Evolutionary conservation across 192 early-diverging fungal genomes (phyloP), one percentile per base, ranked within the genome.

Genomic region (Coemansia sp.): DNA sequence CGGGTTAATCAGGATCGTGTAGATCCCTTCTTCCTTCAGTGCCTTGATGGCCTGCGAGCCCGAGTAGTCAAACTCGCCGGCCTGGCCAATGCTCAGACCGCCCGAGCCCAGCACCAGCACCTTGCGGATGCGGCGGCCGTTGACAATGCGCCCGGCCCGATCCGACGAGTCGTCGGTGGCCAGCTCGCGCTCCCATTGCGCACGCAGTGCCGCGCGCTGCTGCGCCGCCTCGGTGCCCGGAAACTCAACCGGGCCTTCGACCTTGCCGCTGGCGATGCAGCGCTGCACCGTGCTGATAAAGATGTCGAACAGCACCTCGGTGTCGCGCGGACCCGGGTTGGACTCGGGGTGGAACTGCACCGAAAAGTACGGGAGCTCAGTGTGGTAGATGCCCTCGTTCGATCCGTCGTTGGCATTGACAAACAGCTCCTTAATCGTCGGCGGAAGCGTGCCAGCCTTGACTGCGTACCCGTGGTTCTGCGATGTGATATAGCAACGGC

Each of bases 331-430:
- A 36, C 96, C 96, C 8, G 96, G 91, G 19, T 85, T 87, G 8
- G 91, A 89, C 77, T 99, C 96, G 17, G 96, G 96, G 80, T 99
- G 96, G 84, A 99, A 99, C 80, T 99, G 96, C 6, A 99, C 96
- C 52, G 89, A 90, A 73, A 95, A 99, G 75, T 90, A 92, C 22
- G 96, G 96, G 14, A 94, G 69, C 11, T 85, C 78, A 34, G 79
- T 85, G 81, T 95, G 90, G 63, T 90, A 86, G 62, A 99, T 96
- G 47, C 96, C 96, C 78, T 99, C 96, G 85, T 99, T 99, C 17
- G 94, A 94, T 3, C 89, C 89, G 70, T 99, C 96, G 73, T 99
- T 99, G 63, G 94, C 94, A 56, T 99, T 99, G 58, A 95, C 88
- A 79, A 97, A 99, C 41, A 92, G 84, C 71, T 95, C 93, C 70